Evolutionary conservation across 164 flowering plant species (phyloP), one percentile per base, ranked within the genome.

Genomic region (Annona cherimola): DNA sequence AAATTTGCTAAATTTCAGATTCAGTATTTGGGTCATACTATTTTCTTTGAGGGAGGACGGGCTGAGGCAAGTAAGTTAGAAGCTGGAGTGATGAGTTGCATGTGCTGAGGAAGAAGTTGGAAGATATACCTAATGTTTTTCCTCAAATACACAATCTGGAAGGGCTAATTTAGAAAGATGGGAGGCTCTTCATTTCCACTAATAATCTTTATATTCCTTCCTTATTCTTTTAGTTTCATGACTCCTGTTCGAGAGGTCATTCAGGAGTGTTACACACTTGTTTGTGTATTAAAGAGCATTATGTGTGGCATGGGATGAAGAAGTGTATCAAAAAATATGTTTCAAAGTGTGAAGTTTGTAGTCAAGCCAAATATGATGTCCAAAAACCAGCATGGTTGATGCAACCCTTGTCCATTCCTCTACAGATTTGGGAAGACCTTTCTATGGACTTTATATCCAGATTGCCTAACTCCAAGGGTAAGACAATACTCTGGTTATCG

Each of bases 371-470:
- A 18, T 8, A 16, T 18, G 40, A 59, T 1, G 50, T 39, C 11
- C 5, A 50, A 0, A 11, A 50, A 3, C 60, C 68, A 4, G 7
- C 35, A 2, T 35, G 74, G 26, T 19, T 70, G 7, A 55, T 75
- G 5, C 70, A 71, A 18, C 74, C 66, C 2, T 40, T 74, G 2
- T 69, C 67, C 11, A 62, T 74, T 45, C 73, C 68, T 1, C n/a
- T 57, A 1, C 4, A 41, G 0, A 43, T 69, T 2, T 74, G 73
- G 73, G 40, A 3, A 3, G 73, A 70, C 4, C 41, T 75, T 1
- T 50, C 73, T 3, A 70, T 75, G 70, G 77, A 75, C 26, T 75
- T 75, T 54, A 65, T 75, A 4, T 20, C 64, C 0, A 69, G 69
- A 2, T 66, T 75, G 59, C 73, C 77, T 0, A 11, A 2, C 11